Evolutionary conservation across 192 early-diverging fungal genomes (phyloP).

Genomic region (Coemansia sp.): DNA sequence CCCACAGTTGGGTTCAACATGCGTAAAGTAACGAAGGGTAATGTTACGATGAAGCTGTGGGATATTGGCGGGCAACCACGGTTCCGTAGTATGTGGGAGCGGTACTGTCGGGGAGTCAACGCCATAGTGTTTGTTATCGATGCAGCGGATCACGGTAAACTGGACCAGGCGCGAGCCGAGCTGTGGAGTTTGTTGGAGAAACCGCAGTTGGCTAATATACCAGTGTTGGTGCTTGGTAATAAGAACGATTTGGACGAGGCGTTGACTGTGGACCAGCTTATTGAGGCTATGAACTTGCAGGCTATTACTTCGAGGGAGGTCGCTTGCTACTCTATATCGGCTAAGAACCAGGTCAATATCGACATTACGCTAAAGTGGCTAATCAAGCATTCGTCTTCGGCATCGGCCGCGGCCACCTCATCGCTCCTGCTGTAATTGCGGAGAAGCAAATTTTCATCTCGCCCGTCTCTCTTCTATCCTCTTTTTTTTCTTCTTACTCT

Average conservation of each 20-base stretch:
- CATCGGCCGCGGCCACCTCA: conserved; percentile 19
- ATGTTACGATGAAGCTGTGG: conserved; percentile 99
- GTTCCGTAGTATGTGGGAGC: conserved; percentile 97
- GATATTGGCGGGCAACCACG: conserved; percentile 98
- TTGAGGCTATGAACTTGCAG: conserved; percentile 90
- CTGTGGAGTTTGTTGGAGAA: conserved; percentile 91
- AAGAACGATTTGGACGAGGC: conserved; percentile 96
- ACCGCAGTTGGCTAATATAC: conserved; percentile 90
- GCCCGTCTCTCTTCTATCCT: not conserved
- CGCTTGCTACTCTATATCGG: conserved; percentile 97
- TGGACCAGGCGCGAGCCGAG: conserved; percentile 91
- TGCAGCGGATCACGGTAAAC: conserved; percentile 90
- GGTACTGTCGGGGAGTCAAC: conserved; percentile 90
- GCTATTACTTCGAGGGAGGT: conserved; percentile 92
- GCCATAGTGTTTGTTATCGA: conserved; percentile 99
- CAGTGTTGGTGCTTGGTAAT: conserved; percentile 97
- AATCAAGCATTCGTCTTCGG: conserved; percentile 71
- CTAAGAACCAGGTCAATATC: conserved; percentile 97
- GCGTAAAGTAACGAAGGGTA: conserved; percentile 91
- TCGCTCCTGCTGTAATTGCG: conserved; percentile 5
- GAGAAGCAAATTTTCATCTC: not conserved
- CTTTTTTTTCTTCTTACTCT: not conserved
- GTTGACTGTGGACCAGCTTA: conserved; percentile 83
- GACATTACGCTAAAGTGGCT: conserved; percentile 97
- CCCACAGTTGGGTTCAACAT: conserved; percentile 99